Percentiles rank a stretch among this genome's conserved stretches.
These are phyloP conservation scores for Tylopilus felleus DNA, from an alignment of 768 basidiomycete genomes.

Conservation along the genomic window DNA sequence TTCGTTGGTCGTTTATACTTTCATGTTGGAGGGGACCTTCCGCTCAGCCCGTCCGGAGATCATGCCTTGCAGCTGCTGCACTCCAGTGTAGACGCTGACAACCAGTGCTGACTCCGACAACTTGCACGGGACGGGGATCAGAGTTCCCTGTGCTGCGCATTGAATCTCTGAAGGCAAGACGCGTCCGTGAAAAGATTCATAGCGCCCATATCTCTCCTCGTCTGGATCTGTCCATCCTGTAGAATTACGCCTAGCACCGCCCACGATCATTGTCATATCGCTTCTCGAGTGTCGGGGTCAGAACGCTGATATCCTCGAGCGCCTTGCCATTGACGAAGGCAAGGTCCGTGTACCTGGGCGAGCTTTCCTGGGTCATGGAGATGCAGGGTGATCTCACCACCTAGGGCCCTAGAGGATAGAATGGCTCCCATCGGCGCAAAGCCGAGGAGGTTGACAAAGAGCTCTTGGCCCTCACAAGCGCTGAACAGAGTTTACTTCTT, in stretches of 20 bases:
- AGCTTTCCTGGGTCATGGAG: constrained; percentile 34
- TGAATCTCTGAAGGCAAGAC: too few species aligned
- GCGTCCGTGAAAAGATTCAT: too few species aligned
- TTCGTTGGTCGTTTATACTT: too few species aligned
- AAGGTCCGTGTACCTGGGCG: constrained; percentile 35
- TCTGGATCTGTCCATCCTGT: constrained; percentile 29
- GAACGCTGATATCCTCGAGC: constrained; percentile 33
- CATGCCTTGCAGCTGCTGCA: too few species aligned
- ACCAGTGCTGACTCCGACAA: too few species aligned
- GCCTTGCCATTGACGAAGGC: constrained; percentile 36
- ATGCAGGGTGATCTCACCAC: constrained; percentile 35
- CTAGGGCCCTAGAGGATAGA: constrained; percentile 31
- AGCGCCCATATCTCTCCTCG: not conserved
- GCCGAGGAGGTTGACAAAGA: constrained; percentile 33
- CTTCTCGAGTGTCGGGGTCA: constrained; percentile 30
- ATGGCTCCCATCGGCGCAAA: constrained; percentile 38
- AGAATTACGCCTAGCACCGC: not conserved
- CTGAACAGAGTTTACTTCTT: constrained; percentile 10
- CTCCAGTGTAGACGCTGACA: too few species aligned
- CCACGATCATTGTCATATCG: constrained; percentile 34
- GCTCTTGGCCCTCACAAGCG: constrained; percentile 36
- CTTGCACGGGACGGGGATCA: too few species aligned
- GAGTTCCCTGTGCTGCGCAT: too few species aligned
- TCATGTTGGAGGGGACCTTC: too few species aligned
- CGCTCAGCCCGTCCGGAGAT: too few species aligned